Evolutionary conservation across 2,329 filamentous ascomycete genomes (phyloP), one percentile per base, ranked within the genome.

Genomic region (Colletotrichum coccodes): DNA sequence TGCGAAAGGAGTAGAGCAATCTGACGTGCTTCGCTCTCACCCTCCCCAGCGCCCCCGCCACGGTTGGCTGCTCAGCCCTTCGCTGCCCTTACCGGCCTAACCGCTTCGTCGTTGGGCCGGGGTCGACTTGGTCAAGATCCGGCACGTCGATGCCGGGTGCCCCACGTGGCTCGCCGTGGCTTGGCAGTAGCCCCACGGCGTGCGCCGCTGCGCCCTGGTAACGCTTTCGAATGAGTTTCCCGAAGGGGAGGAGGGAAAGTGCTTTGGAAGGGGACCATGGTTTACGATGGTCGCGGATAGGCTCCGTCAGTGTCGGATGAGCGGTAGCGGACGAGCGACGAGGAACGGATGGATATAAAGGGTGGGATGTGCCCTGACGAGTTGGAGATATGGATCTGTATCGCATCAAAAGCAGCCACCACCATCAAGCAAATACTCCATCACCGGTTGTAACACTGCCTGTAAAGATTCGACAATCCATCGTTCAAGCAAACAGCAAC

Each of bases 181-280:
- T 69, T 69, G 66, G 62, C 66, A 30, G 30, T 8, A 42, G 42
- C 47, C 18, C 44, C 23, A 23, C 47, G 30, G 16, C 16, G 18
- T 26, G 30, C 58, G 64, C 64, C 49, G 53, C 38, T 53, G 56
- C 7, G 38, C 47, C 38, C 30, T 57, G 42, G 44, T 30, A 14
- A 42, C 46, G 38, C n/a, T 44, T 56, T 69, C 66, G 66, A 69
- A 69, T 69, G 40, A 56, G 28, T 8, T 69, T 65, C 62, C 66
- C 49, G 30, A 66, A 53, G n/a, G 66, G 56, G 64, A 54, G 28
- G 23, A 53, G 9, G 34, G 34, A 49, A 3, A 16, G 23, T 14
- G 49, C 47, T 38, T 47, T 28, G 49, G 58, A 49, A 14, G 40
- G 49, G 30, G 26, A n/a, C 18, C 4, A 11, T 8, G 5, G 18